phyloP scores from a whole-genome alignment of 1,284 basidiomycete species.

The Apiotrichum sp. region DNA sequence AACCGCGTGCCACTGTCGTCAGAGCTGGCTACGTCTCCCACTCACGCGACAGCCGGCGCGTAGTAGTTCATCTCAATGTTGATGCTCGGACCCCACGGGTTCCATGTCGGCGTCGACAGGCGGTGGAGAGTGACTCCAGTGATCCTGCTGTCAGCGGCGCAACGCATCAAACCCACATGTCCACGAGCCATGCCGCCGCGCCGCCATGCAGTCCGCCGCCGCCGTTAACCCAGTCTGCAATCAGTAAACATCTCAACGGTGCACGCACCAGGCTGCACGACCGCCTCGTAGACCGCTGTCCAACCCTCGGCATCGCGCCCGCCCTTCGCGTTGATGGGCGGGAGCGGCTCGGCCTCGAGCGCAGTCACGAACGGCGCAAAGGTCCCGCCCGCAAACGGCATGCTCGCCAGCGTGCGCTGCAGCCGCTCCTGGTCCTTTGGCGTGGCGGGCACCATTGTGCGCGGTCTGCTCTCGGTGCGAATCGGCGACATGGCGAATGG shows the following conservation, averaged over 20 bases:
- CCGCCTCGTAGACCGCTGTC: not conserved
- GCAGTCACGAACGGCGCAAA: constrained; percentile 11
- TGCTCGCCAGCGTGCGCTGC: no score
- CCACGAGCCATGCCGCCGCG: constrained; percentile 28
- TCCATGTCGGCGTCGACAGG: constrained; percentile 17
- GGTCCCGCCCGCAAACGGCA: constrained; percentile 16
- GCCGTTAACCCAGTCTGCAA: constrained; percentile 31
- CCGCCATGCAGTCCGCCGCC: constrained; percentile 31
- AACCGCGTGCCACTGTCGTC: constrained; percentile 3
- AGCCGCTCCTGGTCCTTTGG: no score
- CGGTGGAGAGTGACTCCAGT: not conserved
- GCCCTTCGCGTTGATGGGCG: not conserved
- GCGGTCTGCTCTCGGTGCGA: no score
- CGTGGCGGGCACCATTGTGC: no score
- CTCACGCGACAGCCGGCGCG: constrained; percentile 13
- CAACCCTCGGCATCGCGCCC: not conserved
- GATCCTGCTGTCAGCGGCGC: not conserved
- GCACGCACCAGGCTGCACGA: not conserved
- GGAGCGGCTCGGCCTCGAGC: not conserved
- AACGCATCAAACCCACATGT: constrained; percentile 10
- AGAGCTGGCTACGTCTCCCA: not conserved
- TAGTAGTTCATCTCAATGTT: constrained; percentile 29
- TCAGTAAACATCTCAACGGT: not conserved
- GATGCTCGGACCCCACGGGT: constrained; percentile 29
- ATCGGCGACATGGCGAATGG: no score